Base-by-base conservation (phyloP, 2,329 filamentous ascomycete species). In the Mycosphaerelloides madeirae region DNA sequence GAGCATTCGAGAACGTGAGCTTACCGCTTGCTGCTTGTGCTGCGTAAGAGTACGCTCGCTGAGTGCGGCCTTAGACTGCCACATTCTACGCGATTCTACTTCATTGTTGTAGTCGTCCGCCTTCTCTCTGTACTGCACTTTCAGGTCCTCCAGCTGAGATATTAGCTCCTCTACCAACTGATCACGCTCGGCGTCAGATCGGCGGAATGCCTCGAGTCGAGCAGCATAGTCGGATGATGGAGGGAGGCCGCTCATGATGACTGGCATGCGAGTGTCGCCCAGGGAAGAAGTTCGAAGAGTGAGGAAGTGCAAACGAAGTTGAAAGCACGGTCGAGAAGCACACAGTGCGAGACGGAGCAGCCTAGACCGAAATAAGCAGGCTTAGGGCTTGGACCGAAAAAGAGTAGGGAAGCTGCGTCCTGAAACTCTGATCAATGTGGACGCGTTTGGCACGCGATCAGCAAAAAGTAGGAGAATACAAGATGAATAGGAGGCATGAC, bases 41-140 rank as follows among this genome's bases (percentile, higher is more conserved):
- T 56, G 44, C n/a, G 42, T 42, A 29, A 60, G 36, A 9, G 50
- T 52, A 31, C 36, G 39, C 39, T 63, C 57, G 29, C 43, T 44
- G 9, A 38, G 34, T 13, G 38, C 46, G 22, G 56, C 57, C 38
- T 62, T 58, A 37, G 38, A 45, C 44, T 68, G 63, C 59, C 59
- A 67, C 46, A 60, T 56, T 22, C 65, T 57, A 28, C 65, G 54
- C 7, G 60, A 59, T 32, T 61, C 57, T 5, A 65, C 54, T 50
- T 67, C 65, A 47, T 66, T 67, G 20, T 61, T 58, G 25, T 60
- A 63, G 48, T 67, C 63, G 53, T 59, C 61, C 36, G 59, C 41
- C 54, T 48, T 61, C 57, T 66, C 60, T 9, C 58, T 50, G 46
- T 61, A 61, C 43, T 57, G 54, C 14, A 44, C n/a, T 43, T 66